phyloP scores from a whole-genome alignment of 208 protist genomes.

The Histomonas meleagridis region DNA sequence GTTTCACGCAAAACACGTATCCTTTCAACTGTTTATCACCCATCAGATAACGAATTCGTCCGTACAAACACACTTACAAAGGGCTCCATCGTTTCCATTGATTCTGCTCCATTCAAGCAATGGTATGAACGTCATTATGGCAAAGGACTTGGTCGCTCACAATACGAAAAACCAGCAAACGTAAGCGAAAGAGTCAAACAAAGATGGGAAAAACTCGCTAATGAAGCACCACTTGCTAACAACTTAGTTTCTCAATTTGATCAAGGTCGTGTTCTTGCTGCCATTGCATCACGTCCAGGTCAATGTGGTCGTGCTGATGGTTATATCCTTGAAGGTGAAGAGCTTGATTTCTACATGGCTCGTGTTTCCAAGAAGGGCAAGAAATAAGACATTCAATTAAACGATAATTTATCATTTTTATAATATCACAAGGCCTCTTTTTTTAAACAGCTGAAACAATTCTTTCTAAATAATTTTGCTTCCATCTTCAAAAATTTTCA shows the following conservation, averaged over 20 bases:
- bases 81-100: constrained; percentile 9
- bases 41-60: constrained; percentile 7
- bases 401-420: too few relatives aligned
- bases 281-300: constrained; percentile 23
- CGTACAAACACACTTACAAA: constrained; percentile 33
- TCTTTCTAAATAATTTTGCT: too few relatives aligned
- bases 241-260: constrained; percentile 9
- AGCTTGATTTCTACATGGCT: constrained; percentile 3
- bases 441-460: too few relatives aligned
- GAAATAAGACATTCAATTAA: too few relatives aligned
- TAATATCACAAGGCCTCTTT: too few relatives aligned
- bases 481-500: too few relatives aligned
- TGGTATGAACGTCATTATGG: constrained; percentile 19
- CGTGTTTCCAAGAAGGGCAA: not conserved
- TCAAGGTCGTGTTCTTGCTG: constrained; percentile 8
- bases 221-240: not conserved
- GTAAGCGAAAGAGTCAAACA: not conserved
- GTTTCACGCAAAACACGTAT: constrained; percentile 29
- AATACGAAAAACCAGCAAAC: not conserved
- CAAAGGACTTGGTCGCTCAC: not conserved
- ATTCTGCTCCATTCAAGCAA: constrained; percentile 30
- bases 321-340: constrained; percentile 37
- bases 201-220: not conserved
- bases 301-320: constrained; percentile 36
- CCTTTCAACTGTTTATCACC: not conserved